phyloP scores from a whole-genome alignment of 75 land plant species.

The Sequoiadendron giganteum region DNA sequence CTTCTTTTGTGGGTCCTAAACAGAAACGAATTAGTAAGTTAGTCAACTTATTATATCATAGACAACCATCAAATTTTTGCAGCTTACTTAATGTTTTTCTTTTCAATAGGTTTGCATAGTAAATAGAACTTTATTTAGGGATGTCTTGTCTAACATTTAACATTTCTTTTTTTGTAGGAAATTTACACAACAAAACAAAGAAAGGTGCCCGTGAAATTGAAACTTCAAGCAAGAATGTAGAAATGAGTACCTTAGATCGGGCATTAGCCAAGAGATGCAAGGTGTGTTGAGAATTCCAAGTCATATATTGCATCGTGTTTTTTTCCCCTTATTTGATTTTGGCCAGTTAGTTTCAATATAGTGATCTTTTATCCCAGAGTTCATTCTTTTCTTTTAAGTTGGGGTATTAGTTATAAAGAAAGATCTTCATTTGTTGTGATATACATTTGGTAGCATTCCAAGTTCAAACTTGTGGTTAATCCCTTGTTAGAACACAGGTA shows the following conservation, averaged over 20 bases:
- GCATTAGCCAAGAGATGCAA: background rate
- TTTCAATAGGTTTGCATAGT: background rate
- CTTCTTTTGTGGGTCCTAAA: background rate
- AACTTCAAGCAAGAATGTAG: background rate
- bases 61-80: background rate
- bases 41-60: background rate
- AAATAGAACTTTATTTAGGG: background rate
- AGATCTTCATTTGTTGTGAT: background rate
- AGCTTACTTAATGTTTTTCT: background rate
- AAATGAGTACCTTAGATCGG: background rate
- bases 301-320: background rate
- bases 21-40: background rate
- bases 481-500: background rate
- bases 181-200: background rate
- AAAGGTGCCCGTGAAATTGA: background rate
- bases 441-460: background rate
- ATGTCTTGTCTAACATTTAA: background rate
- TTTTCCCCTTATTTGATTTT: background rate
- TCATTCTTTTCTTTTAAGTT: background rate
- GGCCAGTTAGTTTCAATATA: background rate
- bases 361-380: background rate
- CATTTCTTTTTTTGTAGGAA: background rate
- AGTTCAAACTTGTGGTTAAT: background rate
- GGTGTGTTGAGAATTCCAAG: background rate
- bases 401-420: background rate